phyloP scores from a whole-genome alignment of 306 rosid genomes.

The Lotus japonicus region DNA sequence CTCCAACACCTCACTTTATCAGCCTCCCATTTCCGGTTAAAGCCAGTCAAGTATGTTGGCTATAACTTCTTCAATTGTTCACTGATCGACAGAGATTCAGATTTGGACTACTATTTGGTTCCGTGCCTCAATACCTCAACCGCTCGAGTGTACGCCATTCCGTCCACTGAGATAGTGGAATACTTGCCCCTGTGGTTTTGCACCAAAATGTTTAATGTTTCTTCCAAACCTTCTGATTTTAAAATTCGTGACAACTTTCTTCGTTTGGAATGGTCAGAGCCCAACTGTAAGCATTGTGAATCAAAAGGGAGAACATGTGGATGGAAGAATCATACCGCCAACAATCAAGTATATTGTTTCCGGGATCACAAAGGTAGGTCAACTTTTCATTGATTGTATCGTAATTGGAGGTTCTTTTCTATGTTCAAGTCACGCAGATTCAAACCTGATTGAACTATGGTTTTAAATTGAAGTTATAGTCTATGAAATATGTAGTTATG shows the following conservation, averaged over 20 bases:
- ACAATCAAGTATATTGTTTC: constrained; percentile 3
- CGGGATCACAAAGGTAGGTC: constrained; percentile 5
- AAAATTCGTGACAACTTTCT: not conserved
- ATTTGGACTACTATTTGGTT: not conserved
- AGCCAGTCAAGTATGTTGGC: not conserved
- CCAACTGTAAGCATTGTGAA: constrained; percentile 30
- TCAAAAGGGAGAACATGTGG: constrained; percentile 17
- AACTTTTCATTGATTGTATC: no score
- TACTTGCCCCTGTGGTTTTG: not conserved
- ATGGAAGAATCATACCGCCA: constrained; percentile 1
- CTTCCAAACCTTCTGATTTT: not conserved
- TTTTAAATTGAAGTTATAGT: no score
- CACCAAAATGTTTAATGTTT: constrained; percentile 20
- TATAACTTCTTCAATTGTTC: constrained; percentile 25
- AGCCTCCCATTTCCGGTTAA: constrained; percentile 18
- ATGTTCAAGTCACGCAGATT: no score
- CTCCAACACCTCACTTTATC: not conserved
- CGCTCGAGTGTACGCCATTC: not conserved
- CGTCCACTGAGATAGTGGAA: accelerated
- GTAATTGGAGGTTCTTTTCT: no score
- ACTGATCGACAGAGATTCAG: not conserved
- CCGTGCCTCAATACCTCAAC: constrained; percentile 14
- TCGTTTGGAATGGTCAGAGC: constrained; percentile 15
- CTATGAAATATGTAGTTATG: no score
- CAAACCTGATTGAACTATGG: no score